A percentile compares a stretch with the other conserved stretches of the same genome.
Conservation (phyloP, 805 yeast genomes). For the Starmerella scarabaei region DNA sequence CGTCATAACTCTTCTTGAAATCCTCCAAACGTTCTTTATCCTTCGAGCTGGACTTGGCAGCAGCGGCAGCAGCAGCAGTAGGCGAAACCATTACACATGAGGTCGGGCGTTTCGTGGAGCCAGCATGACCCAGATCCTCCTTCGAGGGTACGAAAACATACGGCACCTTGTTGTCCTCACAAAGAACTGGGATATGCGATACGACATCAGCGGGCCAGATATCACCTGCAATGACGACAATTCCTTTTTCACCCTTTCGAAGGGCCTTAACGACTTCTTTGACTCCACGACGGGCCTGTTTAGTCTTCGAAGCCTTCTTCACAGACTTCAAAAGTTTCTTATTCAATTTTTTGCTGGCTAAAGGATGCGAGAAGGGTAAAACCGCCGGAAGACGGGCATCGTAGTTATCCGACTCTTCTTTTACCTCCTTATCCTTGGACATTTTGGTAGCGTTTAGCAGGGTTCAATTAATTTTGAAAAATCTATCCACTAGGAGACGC, state of each 20-base stretch:
- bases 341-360: constrained; percentile 91
- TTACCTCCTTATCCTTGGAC: constrained; percentile 17
- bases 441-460: constrained; percentile 1
- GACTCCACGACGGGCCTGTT: constrained; percentile 97
- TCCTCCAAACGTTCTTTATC: constrained; percentile 61
- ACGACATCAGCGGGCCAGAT: constrained; percentile 95
- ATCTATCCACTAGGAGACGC: too few relatives aligned
- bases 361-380: constrained; percentile 83
- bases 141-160: constrained; percentile 90
- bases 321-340: constrained; percentile 91
- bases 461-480: not conserved
- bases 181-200: constrained; percentile 91
- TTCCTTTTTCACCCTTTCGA: constrained; percentile 95
- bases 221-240: constrained; percentile 94
- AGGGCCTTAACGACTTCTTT: constrained; percentile 97
- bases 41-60: constrained; percentile 55
- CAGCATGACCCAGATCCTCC: constrained; percentile 97
- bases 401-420: constrained; percentile 46
- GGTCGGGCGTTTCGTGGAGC: constrained; percentile 98
- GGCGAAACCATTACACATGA: constrained; percentile 96
- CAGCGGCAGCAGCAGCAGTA: constrained; percentile 37
- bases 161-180: constrained; percentile 90
- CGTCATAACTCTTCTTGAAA: constrained; percentile 85
- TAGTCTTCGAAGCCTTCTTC: constrained; percentile 95
- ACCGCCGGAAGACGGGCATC: constrained; percentile 83